Conservation (phyloP, 257 asterid genomes). For the Fraxinus excelsior region DNA sequence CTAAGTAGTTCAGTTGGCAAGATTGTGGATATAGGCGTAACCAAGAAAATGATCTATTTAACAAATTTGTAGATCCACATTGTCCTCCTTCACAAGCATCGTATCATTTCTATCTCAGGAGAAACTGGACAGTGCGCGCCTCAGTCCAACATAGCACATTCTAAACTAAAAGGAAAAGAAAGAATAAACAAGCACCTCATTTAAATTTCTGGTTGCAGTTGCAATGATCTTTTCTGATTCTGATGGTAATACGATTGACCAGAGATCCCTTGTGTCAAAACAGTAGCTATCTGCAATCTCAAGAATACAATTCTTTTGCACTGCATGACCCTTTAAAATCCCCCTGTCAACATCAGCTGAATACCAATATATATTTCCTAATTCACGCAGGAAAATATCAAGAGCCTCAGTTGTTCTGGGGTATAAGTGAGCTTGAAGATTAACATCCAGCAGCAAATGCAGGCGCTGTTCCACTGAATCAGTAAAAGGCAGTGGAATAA, state of each 20-base stretch:
- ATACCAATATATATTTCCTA: slow-evolving; percentile 84
- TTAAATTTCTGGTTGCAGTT: slow-evolving; percentile 67
- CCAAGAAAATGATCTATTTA: neutral
- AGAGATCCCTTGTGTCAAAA: slow-evolving; percentile 63
- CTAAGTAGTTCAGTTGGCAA: slow-evolving; percentile 9
- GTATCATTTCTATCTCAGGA: slow-evolving; percentile 14
- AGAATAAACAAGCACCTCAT: slow-evolving; percentile 60
- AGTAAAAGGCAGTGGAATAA: slow-evolving; percentile 80
- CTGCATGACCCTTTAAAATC: slow-evolving; percentile 73
- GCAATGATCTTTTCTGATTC: slow-evolving; percentile 87
- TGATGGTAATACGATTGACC: slow-evolving; percentile 86
- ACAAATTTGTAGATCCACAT: slow-evolving; percentile 2
- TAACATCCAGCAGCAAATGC: slow-evolving; percentile 75
- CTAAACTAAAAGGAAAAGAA: slow-evolving; percentile 17
- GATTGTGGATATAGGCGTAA: neutral
- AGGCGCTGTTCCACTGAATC: slow-evolving; percentile 87
- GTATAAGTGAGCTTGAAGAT: slow-evolving; percentile 65
- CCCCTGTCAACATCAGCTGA: slow-evolving; percentile 67
- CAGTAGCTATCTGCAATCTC: slow-evolving; percentile 67
- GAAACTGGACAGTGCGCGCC: slow-evolving; percentile 9
- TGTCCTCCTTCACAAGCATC: slow-evolving; percentile 1
- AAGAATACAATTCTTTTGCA: slow-evolving; percentile 52
- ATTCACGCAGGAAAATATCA: slow-evolving; percentile 59
- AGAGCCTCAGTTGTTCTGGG: slow-evolving; percentile 91
- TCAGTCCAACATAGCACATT: slow-evolving; percentile 9